These are phyloP conservation scores for Globisporangium paroecandrum DNA, from an alignment of 352 stramenopile genomes.

Conservation along the genomic window DNA sequence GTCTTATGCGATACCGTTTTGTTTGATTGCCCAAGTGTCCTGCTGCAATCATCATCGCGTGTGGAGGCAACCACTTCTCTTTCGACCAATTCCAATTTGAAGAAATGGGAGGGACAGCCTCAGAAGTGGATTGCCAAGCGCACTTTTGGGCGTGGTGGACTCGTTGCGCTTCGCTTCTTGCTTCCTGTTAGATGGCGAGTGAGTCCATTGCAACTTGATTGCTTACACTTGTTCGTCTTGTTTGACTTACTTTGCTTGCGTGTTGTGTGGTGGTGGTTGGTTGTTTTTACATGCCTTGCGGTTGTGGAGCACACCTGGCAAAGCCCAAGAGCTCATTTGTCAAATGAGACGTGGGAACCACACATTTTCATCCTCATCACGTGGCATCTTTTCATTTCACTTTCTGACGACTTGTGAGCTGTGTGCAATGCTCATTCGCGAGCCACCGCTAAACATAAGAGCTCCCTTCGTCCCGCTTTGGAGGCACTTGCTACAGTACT, in stretches of 20 bases:
- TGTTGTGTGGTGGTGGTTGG: neutral
- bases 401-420: too few species aligned
- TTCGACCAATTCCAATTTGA: neutral
- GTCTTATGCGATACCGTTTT: neutral
- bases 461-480: neutral
- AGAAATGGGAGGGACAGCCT: neutral
- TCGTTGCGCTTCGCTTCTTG: neutral
- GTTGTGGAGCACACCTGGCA: too few species aligned
- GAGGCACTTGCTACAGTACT: neutral
- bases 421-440: too few species aligned
- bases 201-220: neutral
- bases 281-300: neutral
- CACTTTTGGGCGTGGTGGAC: neutral
- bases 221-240: neutral
- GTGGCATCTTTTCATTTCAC: too few species aligned
- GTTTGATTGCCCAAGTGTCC: neutral
- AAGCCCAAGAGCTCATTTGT: too few species aligned
- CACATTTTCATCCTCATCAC: too few species aligned
- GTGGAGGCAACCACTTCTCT: neutral
- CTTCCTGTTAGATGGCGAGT: neutral
- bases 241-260: neutral
- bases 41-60: neutral
- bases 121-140: constrained; percentile 10
- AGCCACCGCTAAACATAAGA: too few species aligned
- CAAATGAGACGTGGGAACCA: too few species aligned